phyloP scores from a whole-genome alignment of 75 land plant genomes.

The Cupressus sempervirens region DNA sequence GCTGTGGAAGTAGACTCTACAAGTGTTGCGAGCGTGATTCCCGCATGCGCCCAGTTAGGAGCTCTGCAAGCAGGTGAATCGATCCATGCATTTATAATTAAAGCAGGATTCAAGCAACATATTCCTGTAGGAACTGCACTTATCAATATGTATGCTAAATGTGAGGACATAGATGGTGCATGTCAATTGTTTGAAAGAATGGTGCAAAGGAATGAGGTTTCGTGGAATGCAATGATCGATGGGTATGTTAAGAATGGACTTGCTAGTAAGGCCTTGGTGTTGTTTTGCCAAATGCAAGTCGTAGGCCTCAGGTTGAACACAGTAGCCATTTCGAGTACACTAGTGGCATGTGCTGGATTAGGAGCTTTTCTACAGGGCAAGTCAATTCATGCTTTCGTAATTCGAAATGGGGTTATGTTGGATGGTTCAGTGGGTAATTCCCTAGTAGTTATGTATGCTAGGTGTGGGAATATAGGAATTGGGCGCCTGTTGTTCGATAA shows the following conservation, averaged over 20 bases:
- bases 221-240: conserved; percentile 61
- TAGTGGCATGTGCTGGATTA: conserved; percentile 25
- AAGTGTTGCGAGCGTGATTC: conserved; percentile 28
- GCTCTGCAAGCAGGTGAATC: conserved; percentile 29
- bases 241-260: conserved; percentile 25
- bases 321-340: conserved; percentile 26
- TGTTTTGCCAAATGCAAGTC: conserved; percentile 16
- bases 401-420: conserved; percentile 16
- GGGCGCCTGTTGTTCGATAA: conserved; percentile 23
- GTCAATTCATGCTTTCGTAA: conserved; percentile 30
- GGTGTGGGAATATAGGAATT: conserved; percentile 10
- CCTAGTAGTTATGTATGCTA: conserved; percentile 34
- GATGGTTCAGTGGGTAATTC: conserved; percentile 31
- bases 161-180: conserved; percentile 44
- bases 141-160: conserved; percentile 49
- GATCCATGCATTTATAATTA: conserved; percentile 28
- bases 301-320: conserved; percentile 12
- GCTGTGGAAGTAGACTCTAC: conserved; percentile 13
- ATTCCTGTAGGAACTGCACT: conserved; percentile 31
- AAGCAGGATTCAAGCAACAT: conserved; percentile 21
- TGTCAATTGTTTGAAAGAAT: conserved; percentile 34
- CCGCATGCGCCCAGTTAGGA: conserved; percentile 39
- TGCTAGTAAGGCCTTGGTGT: conserved; percentile 15
- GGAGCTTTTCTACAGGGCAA: conserved; percentile 16
- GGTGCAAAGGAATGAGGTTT: conserved; percentile 22